phyloP scores from a whole-genome alignment of 139 green algal species.

The Trebouxia sp. region DNA sequence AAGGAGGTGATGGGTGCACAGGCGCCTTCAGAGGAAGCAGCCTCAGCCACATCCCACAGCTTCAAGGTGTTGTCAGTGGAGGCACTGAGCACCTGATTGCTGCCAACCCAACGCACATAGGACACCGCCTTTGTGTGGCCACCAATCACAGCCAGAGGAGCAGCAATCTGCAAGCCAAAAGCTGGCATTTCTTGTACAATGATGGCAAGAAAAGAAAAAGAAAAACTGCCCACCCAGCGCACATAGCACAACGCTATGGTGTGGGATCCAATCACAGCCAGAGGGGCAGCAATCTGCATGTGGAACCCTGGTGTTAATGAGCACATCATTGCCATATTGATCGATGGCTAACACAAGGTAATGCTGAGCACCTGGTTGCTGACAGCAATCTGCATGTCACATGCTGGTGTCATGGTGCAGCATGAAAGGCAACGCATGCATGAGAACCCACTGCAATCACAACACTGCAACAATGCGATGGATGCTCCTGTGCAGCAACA shows the following conservation, averaged over 20 bases:
- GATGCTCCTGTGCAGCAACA: too few species aligned
- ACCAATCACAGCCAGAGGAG: constrained; percentile 51
- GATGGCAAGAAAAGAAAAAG: background rate
- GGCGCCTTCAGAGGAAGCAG: background rate
- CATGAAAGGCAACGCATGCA: too few species aligned
- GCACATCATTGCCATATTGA: too few species aligned
- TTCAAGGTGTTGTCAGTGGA: constrained; percentile 70
- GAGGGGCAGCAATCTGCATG: constrained; percentile 25
- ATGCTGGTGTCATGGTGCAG: too few species aligned
- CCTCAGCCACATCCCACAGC: constrained; percentile 48
- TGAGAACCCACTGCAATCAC: too few species aligned
- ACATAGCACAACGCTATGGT: constrained; percentile 78
- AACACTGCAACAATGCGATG: too few species aligned
- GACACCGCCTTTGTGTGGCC: constrained; percentile 71
- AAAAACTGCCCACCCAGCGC: constrained; percentile 55
- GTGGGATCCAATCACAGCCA: constrained; percentile 57
- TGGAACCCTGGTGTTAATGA: too few species aligned
- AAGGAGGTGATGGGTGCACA: constrained; percentile 19
- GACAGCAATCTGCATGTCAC: too few species aligned
- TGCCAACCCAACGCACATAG: constrained; percentile 73
- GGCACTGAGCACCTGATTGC: constrained; percentile 57
- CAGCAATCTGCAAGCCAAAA: background rate
- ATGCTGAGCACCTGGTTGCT: too few species aligned
- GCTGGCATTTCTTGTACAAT: too few species aligned
- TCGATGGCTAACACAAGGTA: too few species aligned